Base-by-base conservation (phyloP, 1,139 yeast genomes). In the Diutina sp. region DNA sequence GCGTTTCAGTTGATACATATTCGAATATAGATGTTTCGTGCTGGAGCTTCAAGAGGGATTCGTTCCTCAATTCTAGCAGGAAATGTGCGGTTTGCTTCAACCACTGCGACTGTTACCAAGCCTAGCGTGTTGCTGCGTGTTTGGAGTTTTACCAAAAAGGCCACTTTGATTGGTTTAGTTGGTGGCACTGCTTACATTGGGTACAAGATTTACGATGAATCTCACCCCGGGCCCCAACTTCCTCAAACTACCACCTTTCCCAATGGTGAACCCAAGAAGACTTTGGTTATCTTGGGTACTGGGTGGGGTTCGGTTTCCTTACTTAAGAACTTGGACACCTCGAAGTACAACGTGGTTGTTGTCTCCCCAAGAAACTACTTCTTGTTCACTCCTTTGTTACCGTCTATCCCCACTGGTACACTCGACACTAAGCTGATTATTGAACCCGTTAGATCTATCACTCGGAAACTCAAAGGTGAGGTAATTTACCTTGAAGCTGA, bases 291-390 rank as follows among this genome's bases (percentile, higher is more conserved):
- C 62, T 79, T 91, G 64, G 97, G 98, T 59, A 83, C 96, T 52
- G 97, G 97, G 58, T 91, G 97, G 97, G 97, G 96, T 58, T 82
- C 96, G 16, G 84, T 87, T 56, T 82, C 93, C 3, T 73, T 90
- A 62, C 78, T 91, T 71, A 90, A 90, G 74, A 82, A 85, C 68
- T 78, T 91, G 69, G 97, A 91, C 69, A 86, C 97, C 56, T 76
- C 91, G 54, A 75, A 85, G 68, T 91, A 90, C 74, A 89, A 91
- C 68, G 96, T 91, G 57, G 84, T 89, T 57, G 85, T 91, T 57
- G 87, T 91, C 56, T 89, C 97, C 46, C 97, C 98, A 60, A 83
- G 97, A 75, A 90, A 90, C 78, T 90, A 90, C 78, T 91, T 91
- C 73, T 77, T 91, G 66, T 91, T 90, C 79, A 90, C 97, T 55